Evolutionary conservation across 805 yeast genomes (phyloP), one percentile per base, ranked within the genome.

Genomic region (Teunomyces funiuensis): DNA sequence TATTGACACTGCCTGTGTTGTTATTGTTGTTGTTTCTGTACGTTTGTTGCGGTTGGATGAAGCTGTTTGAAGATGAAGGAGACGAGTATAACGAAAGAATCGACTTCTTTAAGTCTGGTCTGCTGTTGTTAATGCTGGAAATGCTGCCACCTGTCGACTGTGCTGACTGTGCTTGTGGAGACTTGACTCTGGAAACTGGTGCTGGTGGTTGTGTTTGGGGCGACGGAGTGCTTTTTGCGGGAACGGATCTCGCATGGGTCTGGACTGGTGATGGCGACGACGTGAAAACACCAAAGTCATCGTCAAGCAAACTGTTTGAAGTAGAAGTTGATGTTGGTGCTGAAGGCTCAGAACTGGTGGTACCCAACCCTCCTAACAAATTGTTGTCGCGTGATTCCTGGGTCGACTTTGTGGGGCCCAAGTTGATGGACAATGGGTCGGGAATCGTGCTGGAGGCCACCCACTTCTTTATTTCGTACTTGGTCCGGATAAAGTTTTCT

Each of bases 401-500:
- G 10, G 25, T 9, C 9, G 20, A 14, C 10, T 15, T 14, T 5
- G 37, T 5, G 41, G 22, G 5, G 31, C 42, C 22, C 13, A 36
- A n/a, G n/a, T 39, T 18, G 17, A 74, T 53, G 4, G 74, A 52
- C 46, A 69, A 57, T 3, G 91, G 88, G 52, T 83, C 82, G 2
- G 90, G 88, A 13, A 82, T 60, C 8, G 60, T 57, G 4, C 68
- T 20, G n/a, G 81, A 69, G 7, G 73, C 65, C 2, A 76, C 81
- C 99, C 99, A 93, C 56, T 90, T 85, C 64, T 83, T 88, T 66
- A 84, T 60, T 51, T 89, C 97, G 61, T 93, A 93, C 62, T 93
- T 93, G 8, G 96, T 89, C 53, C 93, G 76, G 42, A 93, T 89
- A 63, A 89, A 93, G 61, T 85, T 88, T 50, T 85, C 95, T 53